Percentiles rank a stretch among this genome's conserved stretches.
Conservation (phyloP, 2,329 filamentous ascomycete genomes). For the Diaporthe citriasiana region DNA sequence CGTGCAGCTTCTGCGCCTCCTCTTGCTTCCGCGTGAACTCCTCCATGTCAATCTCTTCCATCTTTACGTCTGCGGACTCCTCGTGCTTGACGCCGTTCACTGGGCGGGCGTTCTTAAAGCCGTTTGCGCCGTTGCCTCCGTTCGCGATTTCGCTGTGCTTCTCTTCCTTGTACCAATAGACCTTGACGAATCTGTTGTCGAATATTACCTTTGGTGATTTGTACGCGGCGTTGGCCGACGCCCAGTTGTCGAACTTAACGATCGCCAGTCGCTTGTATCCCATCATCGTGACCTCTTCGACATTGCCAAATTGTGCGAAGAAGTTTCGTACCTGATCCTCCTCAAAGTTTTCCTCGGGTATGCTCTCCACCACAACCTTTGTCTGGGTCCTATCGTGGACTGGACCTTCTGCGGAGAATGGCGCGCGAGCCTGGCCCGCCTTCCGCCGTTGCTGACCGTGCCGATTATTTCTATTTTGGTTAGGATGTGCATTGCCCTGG, state of each 20-base stretch:
- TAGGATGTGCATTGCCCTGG: conserved; percentile 45
- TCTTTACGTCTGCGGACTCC: conserved; percentile 54
- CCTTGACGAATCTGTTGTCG: conserved; percentile 87
- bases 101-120: conserved; percentile 48
- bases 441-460: conserved; percentile 53
- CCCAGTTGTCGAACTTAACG: conserved; percentile 77
- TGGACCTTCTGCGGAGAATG: conserved; percentile 76
- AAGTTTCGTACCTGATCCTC: conserved; percentile 77
- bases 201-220: conserved; percentile 85
- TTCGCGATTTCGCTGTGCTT: conserved; percentile 52
- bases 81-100: conserved; percentile 43
- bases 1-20: conserved; percentile 78
- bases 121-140: conserved; percentile 49
- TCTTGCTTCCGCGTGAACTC: conserved; percentile 78
- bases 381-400: conserved; percentile 74
- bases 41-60: conserved; percentile 73
- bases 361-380: conserved; percentile 82
- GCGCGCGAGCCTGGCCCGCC: conserved; percentile 58
- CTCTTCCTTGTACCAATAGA: conserved; percentile 80
- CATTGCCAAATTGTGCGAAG: conserved; percentile 79
- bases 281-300: conserved; percentile 75
- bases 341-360: conserved; percentile 78
- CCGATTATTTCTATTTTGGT: conserved; percentile 53
- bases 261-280: conserved; percentile 76
- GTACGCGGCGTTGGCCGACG: conserved; percentile 78